Percentiles rank a stretch among this genome's conserved stretches.
These are phyloP conservation scores for Lipomyces orientalis DNA, from an alignment of 805 yeast genomes.

Conservation along the genomic window DNA sequence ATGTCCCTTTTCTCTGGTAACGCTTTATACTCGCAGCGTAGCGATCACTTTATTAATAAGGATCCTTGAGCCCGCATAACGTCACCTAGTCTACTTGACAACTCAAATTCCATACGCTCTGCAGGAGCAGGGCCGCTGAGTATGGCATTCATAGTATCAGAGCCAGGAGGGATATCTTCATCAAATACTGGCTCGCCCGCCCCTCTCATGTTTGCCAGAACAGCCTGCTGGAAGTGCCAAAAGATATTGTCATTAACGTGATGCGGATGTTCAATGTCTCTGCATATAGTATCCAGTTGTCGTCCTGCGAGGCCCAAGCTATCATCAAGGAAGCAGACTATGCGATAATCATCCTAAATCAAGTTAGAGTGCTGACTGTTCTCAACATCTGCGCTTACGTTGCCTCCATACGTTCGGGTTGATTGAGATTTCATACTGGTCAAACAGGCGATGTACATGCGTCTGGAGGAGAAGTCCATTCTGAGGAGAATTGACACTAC, in stretches of 20 bases:
- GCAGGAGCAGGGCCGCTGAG: constrained; percentile 8
- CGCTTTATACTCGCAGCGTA: constrained; percentile 1
- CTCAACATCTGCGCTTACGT: constrained; percentile 1
- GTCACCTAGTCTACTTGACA: constrained; percentile 5
- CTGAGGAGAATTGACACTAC: constrained; percentile 6
- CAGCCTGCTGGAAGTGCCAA: no score
- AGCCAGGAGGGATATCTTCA: no score
- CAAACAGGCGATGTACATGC: constrained; percentile 3
- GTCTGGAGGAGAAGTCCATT: background rate
- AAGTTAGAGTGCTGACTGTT: constrained; percentile 4
- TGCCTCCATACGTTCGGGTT: constrained; percentile 5
- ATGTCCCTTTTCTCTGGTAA: no score
- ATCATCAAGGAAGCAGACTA: constrained; percentile 7
- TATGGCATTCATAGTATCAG: no score
- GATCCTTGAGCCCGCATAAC: constrained; percentile 7
- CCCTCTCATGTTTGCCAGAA: no score
- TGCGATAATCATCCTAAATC: constrained; percentile 4
- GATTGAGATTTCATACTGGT: constrained; percentile 5
- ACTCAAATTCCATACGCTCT: no score
- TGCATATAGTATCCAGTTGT: constrained; percentile 7
- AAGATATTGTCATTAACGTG: constrained; percentile 5
- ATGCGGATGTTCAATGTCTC: constrained; percentile 6
- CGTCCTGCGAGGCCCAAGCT: constrained; percentile 7
- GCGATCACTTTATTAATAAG: constrained; percentile 5
- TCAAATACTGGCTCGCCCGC: no score